These are phyloP conservation scores for Platanus orientalis DNA, from an alignment of 164 flowering plant genomes.

Conservation along the genomic window DNA sequence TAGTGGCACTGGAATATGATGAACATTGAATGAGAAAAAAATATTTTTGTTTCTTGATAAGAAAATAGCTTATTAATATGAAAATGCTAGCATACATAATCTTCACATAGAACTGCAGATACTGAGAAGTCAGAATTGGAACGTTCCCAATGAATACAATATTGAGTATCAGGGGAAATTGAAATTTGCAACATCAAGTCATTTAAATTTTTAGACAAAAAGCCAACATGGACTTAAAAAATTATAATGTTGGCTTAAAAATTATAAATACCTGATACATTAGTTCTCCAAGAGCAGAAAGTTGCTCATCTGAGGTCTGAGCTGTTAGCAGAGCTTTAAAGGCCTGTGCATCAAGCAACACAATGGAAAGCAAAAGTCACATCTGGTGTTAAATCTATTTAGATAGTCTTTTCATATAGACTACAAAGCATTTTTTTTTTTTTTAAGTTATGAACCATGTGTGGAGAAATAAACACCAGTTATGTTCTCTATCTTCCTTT, in stretches of 20 bases:
- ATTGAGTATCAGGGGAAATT: not conserved
- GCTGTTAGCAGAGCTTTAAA: constrained; percentile 87
- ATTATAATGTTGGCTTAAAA: too few relatives aligned
- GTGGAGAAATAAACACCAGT: too few relatives aligned
- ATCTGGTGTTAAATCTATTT: not conserved
- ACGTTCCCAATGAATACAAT: too few relatives aligned
- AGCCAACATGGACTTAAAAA: too few relatives aligned
- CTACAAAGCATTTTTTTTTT: too few relatives aligned
- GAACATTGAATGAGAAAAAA: not conserved
- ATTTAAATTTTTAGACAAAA: too few relatives aligned
- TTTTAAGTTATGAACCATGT: too few relatives aligned
- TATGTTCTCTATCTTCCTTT: too few relatives aligned
- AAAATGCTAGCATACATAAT: not conserved
- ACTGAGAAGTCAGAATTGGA: not conserved
- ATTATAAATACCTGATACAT: constrained; percentile 91
- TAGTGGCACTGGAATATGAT: constrained; percentile 75
- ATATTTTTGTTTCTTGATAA: not conserved
- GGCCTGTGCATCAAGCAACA: constrained; percentile 42
- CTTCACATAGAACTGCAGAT: not conserved
- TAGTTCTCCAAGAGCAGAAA: constrained; percentile 78
- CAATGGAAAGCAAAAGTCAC: not conserved
- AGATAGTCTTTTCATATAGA: too few relatives aligned
- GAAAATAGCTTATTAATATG: not conserved
- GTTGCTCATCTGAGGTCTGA: constrained; percentile 70
- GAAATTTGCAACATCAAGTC: not conserved